Evolutionary conservation across 2,329 filamentous ascomycete species (phyloP).

Genomic region (Clonostachys rhizophaga): DNA sequence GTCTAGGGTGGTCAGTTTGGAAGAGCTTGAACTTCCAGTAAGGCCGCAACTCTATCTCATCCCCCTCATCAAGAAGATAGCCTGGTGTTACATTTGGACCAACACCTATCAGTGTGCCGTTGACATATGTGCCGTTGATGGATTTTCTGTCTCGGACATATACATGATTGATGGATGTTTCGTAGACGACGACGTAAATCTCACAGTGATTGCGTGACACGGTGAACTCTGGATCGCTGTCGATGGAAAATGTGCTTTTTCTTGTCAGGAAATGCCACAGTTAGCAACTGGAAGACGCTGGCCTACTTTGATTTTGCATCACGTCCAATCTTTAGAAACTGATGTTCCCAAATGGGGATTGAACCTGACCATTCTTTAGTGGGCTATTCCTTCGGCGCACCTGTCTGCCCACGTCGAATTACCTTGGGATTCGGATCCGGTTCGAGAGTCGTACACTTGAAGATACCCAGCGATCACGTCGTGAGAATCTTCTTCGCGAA

Average conservation of each 20-base stretch:
- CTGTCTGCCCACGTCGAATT: neutral
- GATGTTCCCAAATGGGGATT: constrained; percentile 4
- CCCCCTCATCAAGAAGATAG: constrained; percentile 44
- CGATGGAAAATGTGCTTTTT: constrained; percentile 30
- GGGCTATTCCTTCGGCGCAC: neutral
- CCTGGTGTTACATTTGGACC: constrained; percentile 28
- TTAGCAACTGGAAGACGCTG: neutral
- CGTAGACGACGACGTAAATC: constrained; percentile 49
- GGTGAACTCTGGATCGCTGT: constrained; percentile 21
- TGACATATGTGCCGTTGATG: constrained; percentile 48
- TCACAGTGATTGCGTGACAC: constrained; percentile 52
- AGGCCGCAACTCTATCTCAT: constrained; percentile 36
- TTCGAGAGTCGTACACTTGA: constrained; percentile 1
- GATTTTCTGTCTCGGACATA: constrained; percentile 54
- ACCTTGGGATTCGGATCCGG: neutral
- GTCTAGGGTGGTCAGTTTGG: constrained; percentile 16
- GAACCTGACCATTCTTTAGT: neutral
- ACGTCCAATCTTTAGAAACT: constrained; percentile 27
- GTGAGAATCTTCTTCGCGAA: neutral
- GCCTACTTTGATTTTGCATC: constrained; percentile 23
- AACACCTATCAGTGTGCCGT: constrained; percentile 36
- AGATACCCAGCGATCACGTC: neutral
- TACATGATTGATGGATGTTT: constrained; percentile 31
- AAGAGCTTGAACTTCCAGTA: constrained; percentile 28
- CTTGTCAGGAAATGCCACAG: constrained; percentile 1